Base-by-base conservation (phyloP, 2,329 filamentous ascomycete genomes). In the Ciborinia camelliae region DNA sequence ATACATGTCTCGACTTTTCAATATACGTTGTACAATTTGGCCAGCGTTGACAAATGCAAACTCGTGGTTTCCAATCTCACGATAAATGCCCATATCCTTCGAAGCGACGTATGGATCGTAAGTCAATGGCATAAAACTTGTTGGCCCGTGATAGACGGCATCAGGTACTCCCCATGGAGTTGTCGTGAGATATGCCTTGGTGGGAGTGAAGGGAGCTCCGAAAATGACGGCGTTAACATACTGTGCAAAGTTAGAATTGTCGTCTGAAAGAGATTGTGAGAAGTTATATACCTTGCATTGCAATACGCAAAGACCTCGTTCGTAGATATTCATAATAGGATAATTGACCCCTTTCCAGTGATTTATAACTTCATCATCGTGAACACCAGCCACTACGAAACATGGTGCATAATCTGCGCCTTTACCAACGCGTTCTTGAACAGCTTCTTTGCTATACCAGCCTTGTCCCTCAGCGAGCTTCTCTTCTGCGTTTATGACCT, bases 241-340 rank as follows among this genome's bases (percentile, higher is more conserved):
- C 88, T 96, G 32, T 30, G 65, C 37, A 39, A 41, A 52, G 41
- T 54, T 63, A 68, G 41, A 62, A 57, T 32, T 35, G 50, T 15
- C 32, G 35, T 48, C n/a, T 37, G 18, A 37, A 18, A 39, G 14
- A 41, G 47, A 18, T 55, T 37, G 63, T 28, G 35, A 60, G 30
- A 54, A 4, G 41, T 12, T 45, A 15, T 85, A 73, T 81, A 94
- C 91, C 77, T 90, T 90, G 81, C 95, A 99, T 75, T 99, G 95
- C 68, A 98, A 81, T 37, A 98, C 94, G 76, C 95, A 99, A 28
- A 99, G 86, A 1, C 93, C 93, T 50, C 95, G 89, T 81, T 99
- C 95, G 73, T 94, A 97, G 65, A 97, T 93, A 80, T 98, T 99
- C 95, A 99, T 99, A 79, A 99, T 98, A 32, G 95, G 95, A 75